phyloP scores from a whole-genome alignment of 768 basidiomycete genomes.

The Hypholoma fasciculare region DNA sequence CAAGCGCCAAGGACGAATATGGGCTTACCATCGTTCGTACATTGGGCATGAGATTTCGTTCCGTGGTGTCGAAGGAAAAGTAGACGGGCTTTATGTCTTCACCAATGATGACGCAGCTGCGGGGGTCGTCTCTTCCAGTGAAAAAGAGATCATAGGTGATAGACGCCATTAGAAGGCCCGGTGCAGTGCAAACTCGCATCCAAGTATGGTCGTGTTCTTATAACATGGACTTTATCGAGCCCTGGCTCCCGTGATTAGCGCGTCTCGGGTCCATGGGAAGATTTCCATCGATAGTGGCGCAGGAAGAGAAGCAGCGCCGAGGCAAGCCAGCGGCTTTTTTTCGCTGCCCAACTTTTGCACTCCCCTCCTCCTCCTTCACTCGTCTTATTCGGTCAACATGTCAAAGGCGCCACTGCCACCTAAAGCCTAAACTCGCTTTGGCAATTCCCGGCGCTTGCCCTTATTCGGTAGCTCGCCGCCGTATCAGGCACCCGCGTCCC shows the following conservation, averaged over 20 bases:
- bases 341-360: constrained; percentile 13
- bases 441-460: constrained; percentile 36
- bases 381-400: constrained; percentile 23
- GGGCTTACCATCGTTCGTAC: constrained; percentile 50
- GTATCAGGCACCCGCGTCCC: constrained; percentile 19
- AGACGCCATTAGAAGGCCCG: constrained; percentile 37
- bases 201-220: constrained; percentile 39
- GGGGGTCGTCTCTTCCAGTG: constrained; percentile 69
- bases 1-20: constrained; percentile 11
- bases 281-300: constrained; percentile 52
- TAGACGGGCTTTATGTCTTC: constrained; percentile 59
- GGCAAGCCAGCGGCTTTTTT: constrained; percentile 10
- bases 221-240: constrained; percentile 42
- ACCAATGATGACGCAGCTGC: constrained; percentile 67
- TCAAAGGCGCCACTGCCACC: constrained; percentile 41
- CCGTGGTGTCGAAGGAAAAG: constrained; percentile 66
- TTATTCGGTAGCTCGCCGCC: constrained; percentile 21
- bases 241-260: constrained; percentile 51
- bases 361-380: constrained; percentile 8
- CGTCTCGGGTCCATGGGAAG: constrained; percentile 50
- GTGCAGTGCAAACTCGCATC: constrained; percentile 26
- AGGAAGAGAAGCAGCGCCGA: constrained; percentile 36
- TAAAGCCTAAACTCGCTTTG: constrained; percentile 34
- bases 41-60: constrained; percentile 39
- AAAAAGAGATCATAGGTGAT: constrained; percentile 63